Base-by-base conservation (phyloP, 1,284 basidiomycete genomes). In the Neotropicomus parvogracilis region DNA sequence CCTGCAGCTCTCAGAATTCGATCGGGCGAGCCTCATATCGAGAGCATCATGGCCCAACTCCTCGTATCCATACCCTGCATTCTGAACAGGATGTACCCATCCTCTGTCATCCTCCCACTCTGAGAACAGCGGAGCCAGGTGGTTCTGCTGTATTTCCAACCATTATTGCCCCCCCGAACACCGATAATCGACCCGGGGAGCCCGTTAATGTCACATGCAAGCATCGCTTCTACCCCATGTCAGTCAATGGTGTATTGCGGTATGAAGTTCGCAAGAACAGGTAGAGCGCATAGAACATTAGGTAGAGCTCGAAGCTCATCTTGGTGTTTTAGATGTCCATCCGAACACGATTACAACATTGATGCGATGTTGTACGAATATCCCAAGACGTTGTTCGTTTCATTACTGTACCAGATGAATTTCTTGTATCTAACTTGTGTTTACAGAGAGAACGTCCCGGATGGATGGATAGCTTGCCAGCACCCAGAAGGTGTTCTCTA, bases 401-500 rank as follows among this genome's bases (percentile, higher is more conserved):
- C 13, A 12, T 38, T 8, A 13, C 10, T 20, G 4, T 3, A 1
- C 40, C n/a, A 3, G 12, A 17, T 13, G 11, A 42, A 10, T 27
- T 28, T 24, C 4, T 33, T 6, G 0, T 16, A 32, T 29, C 19
- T 37, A 37, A 37, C 14, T 38, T 35, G 1, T 5, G 0, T 44
- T 52, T 40, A 17, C 27, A 65, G 64, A 16, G 38, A 24, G 6
- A 33, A 21, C 0, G 17, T 48, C 3, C 63, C 59, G 0, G 13
- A 29, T 2, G 67, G 60, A 0, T 69, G 64, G 64, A 32, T 1
- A n/a, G 55, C 60, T 1, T 46, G 44, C 31, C 49, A 49, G 5
- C 64, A 66, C 14, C 64, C 64, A 20, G 64, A 66, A 38, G 64
- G 64, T 12, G 65, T 47, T 32, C 58, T 56, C 6, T 66, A 67